phyloP scores from a whole-genome alignment of 805 yeast species.

The Cyberlindnera euphorbiae region DNA sequence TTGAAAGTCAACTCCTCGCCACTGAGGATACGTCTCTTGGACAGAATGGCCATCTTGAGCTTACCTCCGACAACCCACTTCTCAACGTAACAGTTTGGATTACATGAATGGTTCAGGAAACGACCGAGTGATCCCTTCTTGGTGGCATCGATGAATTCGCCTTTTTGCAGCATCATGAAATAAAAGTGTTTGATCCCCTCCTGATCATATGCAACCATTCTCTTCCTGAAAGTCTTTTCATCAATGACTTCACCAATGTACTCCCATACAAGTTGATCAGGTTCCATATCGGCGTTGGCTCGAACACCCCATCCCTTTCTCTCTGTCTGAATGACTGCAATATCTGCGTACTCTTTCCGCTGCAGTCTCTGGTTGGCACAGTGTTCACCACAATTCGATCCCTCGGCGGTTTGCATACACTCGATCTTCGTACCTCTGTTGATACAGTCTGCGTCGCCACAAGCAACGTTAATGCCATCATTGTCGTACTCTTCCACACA shows the following conservation, averaged over 20 bases:
- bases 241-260: slow-evolving; percentile 93
- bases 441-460: slow-evolving; percentile 88
- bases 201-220: slow-evolving; percentile 71
- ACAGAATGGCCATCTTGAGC: slow-evolving; percentile 90
- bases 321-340: slow-evolving; percentile 81
- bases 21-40: slow-evolving; percentile 59
- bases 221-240: slow-evolving; percentile 63
- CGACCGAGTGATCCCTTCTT: slow-evolving; percentile 83
- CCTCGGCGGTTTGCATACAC: slow-evolving; percentile 67
- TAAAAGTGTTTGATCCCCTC: slow-evolving; percentile 76
- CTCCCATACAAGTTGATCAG: slow-evolving; percentile 77
- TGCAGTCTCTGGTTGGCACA: slow-evolving; percentile 92
- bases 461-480: slow-evolving; percentile 52
- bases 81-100: slow-evolving; percentile 91
- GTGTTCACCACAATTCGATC: slow-evolving; percentile 63
- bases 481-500: slow-evolving; percentile 50
- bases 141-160: slow-evolving; percentile 94
- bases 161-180: slow-evolving; percentile 92
- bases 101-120: slow-evolving; percentile 92
- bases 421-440: slow-evolving; percentile 90
- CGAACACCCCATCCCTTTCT: slow-evolving; percentile 87
- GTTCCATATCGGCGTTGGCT: slow-evolving; percentile 53
- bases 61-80: slow-evolving; percentile 96
- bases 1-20: slow-evolving; percentile 86
- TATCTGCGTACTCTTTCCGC: slow-evolving; percentile 60